These are phyloP conservation scores for Leccinum aurantiacum DNA, from an alignment of 768 basidiomycete species.

Conservation along the genomic window DNA sequence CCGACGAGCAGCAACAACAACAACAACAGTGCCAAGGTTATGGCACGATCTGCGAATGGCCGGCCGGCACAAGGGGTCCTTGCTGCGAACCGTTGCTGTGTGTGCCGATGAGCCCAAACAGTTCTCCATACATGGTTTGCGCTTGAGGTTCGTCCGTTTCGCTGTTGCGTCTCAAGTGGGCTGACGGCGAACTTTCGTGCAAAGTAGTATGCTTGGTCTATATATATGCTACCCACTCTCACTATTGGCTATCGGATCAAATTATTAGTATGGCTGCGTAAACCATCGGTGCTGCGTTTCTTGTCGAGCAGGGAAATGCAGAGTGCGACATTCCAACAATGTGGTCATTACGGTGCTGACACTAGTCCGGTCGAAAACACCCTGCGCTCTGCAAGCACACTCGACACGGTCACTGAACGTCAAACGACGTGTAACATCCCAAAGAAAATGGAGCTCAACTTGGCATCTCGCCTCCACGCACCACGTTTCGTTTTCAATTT, in stretches of 20 bases:
- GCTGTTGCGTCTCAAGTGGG: background rate
- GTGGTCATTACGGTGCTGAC: background rate
- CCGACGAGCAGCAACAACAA: background rate
- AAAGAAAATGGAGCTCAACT: background rate
- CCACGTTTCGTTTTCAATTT: background rate
- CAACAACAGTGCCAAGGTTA: background rate
- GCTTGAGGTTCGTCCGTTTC: constrained; percentile 4
- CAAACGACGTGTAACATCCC: background rate
- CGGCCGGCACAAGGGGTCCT: constrained; percentile 10
- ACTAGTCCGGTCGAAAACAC: background rate
- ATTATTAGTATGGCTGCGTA: background rate
- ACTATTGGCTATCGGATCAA: background rate
- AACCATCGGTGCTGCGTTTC: background rate
- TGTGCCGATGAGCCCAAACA: constrained; percentile 4
- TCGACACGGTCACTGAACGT: background rate
- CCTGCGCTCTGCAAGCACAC: background rate
- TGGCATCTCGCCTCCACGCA: background rate
- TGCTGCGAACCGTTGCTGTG: constrained; percentile 14
- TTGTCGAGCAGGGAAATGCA: too few relatives aligned
- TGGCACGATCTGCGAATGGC: background rate
- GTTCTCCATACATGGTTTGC: constrained; percentile 14
- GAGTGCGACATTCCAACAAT: background rate
- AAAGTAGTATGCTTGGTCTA: background rate
- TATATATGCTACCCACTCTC: background rate
- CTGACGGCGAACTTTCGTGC: background rate